Conservation (phyloP, 495 filamentous ascomycete genomes). For the Chaetomium tenue region DNA sequence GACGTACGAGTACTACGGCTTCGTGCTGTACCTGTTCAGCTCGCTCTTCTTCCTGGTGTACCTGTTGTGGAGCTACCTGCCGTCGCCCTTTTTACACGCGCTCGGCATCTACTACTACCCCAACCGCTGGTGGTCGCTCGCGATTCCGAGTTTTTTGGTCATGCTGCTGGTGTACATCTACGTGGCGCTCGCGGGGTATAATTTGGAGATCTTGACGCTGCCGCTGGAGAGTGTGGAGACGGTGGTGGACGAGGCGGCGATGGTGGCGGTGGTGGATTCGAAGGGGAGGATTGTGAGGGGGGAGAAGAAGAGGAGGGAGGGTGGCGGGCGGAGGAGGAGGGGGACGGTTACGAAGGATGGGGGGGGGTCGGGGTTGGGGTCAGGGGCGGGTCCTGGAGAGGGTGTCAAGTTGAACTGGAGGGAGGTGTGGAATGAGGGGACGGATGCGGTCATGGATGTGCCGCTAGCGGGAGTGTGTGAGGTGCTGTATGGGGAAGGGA, state of each 20-base stretch:
- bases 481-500: slow-evolving; percentile 66
- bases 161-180: slow-evolving; percentile 91
- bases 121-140: slow-evolving; percentile 94
- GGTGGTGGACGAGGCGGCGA: slow-evolving; percentile 85
- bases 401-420: slow-evolving; percentile 61
- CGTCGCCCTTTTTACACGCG: slow-evolving; percentile 85
- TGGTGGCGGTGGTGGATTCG: slow-evolving; percentile 77
- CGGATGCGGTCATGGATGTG: slow-evolving; percentile 97
- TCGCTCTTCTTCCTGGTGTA: slow-evolving; percentile 82
- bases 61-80: slow-evolving; percentile 90
- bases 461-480: slow-evolving; percentile 97
- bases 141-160: slow-evolving; percentile 84
- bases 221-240: slow-evolving; percentile 79
- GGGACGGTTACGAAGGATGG: slow-evolving; percentile 39
- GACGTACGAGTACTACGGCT: slow-evolving; percentile 99
- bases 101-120: slow-evolving; percentile 96
- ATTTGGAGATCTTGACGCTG: slow-evolving; percentile 81
- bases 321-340: slow-evolving; percentile 49
- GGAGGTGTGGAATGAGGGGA: slow-evolving; percentile 82
- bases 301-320: slow-evolving; percentile 48
- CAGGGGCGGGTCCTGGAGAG: slow-evolving; percentile 12
- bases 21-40: slow-evolving; percentile 87
- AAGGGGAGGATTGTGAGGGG: slow-evolving; percentile 56
- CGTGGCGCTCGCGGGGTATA: slow-evolving; percentile 87
- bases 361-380: slow-evolving; percentile 44